Percentiles rank a stretch among this genome's conserved stretches.
phyloP scores from a whole-genome alignment of 306 rosid species.

The Albizia julibrissin region DNA sequence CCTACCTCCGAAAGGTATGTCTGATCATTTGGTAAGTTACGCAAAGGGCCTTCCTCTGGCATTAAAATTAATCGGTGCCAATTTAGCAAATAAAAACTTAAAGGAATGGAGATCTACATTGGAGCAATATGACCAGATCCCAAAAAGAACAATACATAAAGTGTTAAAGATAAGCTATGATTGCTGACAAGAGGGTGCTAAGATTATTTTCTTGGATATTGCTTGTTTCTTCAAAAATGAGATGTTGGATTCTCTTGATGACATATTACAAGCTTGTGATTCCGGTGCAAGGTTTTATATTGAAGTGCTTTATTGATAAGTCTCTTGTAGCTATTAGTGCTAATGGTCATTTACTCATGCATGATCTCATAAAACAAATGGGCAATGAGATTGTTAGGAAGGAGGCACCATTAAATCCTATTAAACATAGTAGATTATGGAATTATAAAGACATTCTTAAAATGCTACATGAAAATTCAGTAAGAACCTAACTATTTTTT shows the following conservation, averaged over 20 bases:
- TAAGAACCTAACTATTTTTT: background rate
- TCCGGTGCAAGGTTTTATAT: background rate
- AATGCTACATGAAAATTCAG: background rate
- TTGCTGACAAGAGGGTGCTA: background rate
- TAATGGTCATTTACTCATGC: too few species aligned
- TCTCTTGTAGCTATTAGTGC: background rate
- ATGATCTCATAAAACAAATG: too few species aligned
- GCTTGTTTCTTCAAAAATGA: constrained; percentile 30
- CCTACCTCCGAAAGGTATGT: background rate
- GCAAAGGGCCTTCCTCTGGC: background rate
- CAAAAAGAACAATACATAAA: background rate
- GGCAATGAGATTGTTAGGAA: too few species aligned
- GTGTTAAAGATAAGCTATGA: background rate
- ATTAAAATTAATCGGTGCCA: background rate
- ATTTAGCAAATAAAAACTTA: background rate
- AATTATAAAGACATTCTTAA: too few species aligned
- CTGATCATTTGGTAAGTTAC: background rate
- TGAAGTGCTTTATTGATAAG: background rate
- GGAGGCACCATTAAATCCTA: too few species aligned
- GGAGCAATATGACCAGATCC: background rate
- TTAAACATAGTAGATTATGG: too few species aligned
- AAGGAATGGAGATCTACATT: background rate
- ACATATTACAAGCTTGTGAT: background rate
- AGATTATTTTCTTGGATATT: constrained; percentile 17
- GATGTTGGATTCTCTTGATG: constrained; percentile 9